These are phyloP conservation scores for Eucalyptus shirleyi DNA, from an alignment of 345 rosid species.

Conservation along the genomic window DNA sequence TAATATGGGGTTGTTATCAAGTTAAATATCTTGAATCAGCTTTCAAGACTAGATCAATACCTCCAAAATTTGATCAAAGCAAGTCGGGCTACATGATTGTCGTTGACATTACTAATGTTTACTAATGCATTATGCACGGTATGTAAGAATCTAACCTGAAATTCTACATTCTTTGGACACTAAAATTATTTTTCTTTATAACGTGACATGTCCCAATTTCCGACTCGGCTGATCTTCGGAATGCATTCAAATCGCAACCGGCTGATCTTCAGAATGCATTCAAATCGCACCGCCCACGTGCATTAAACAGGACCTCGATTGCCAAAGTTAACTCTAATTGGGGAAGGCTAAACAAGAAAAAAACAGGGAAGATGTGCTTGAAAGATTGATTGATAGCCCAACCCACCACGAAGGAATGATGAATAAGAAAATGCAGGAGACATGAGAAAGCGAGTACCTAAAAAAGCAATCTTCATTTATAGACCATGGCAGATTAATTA, in stretches of 20 bases:
- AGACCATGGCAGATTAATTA: background rate
- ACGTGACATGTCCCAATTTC: background rate
- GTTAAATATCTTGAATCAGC: background rate
- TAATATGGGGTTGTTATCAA: background rate
- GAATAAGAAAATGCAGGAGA: background rate
- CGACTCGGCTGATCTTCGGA: background rate
- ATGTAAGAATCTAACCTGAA: background rate
- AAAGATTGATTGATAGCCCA: background rate
- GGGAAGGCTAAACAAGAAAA: background rate
- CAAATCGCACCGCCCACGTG: background rate
- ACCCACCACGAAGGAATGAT: background rate
- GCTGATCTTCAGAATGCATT: background rate
- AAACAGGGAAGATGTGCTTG: background rate
- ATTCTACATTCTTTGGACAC: background rate
- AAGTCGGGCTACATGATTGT: background rate
- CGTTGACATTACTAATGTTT: too few species aligned
- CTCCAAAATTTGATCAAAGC: background rate
- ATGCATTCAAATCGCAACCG: background rate
- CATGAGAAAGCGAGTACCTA: background rate
- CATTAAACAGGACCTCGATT: background rate
- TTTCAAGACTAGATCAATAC: background rate
- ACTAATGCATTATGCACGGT: background rate
- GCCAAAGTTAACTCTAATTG: background rate
- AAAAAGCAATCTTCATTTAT: background rate
- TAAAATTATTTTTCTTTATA: background rate